phyloP scores from a whole-genome alignment of 176 grass and related monocot genomes.

The Zizania latifolia region DNA sequence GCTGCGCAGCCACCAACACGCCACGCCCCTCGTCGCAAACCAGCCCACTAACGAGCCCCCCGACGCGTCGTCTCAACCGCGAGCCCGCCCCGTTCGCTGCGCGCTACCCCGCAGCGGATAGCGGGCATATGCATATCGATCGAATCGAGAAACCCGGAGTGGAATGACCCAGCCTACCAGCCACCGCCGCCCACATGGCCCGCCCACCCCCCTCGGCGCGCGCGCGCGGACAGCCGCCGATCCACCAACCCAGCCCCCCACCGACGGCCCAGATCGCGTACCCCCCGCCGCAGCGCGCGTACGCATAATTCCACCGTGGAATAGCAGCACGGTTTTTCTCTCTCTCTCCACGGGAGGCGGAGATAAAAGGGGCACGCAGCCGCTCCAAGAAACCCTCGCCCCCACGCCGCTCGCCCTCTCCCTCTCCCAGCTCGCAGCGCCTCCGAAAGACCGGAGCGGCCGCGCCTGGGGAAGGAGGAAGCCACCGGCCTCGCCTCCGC shows the following conservation, averaged over 20 bases:
- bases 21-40: too few species aligned
- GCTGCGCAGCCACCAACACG: too few species aligned
- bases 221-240: not conserved
- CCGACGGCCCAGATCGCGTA: not conserved
- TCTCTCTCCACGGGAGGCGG: not conserved
- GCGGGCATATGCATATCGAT: too few species aligned
- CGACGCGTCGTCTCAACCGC: too few species aligned
- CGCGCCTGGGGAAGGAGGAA: slow-evolving; percentile 3
- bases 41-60: too few species aligned
- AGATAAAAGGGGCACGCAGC: slow-evolving; percentile 9
- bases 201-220: too few species aligned
- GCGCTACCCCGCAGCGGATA: too few species aligned
- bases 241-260: not conserved
- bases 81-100: too few species aligned
- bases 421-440: not conserved
- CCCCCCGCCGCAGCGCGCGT: not conserved
- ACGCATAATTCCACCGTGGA: not conserved
- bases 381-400: not conserved
- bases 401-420: not conserved
- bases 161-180: too few species aligned
- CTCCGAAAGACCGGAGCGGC: too few species aligned
- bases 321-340: not conserved
- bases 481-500: slow-evolving; percentile 18
- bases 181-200: too few species aligned
- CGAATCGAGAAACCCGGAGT: too few species aligned